A percentile compares a stretch with the other conserved stretches of the same genome.
Conservation (phyloP, 345 rosid genomes). For the Bruguiera parviflora region DNA sequence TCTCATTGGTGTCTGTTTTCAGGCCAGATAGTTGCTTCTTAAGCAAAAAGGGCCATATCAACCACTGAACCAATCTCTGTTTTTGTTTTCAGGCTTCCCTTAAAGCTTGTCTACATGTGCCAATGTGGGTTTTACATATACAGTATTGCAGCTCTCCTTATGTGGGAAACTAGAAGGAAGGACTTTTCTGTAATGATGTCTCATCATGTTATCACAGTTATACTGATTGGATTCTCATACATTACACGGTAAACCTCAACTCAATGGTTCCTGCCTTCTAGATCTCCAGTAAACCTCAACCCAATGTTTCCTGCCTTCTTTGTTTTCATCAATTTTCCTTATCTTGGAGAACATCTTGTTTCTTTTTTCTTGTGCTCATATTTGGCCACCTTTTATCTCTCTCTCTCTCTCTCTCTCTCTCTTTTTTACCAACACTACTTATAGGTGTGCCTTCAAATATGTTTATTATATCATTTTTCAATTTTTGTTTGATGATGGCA, state of each 20-base stretch:
- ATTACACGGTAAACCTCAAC: constrained; percentile 51
- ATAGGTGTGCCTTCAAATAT: too few relatives aligned
- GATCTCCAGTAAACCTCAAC: too few relatives aligned
- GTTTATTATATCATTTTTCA: too few relatives aligned
- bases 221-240: constrained; percentile 77
- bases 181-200: constrained; percentile 98
- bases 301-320: too few relatives aligned
- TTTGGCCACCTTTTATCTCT: background rate
- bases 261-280: background rate
- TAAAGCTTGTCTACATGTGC: constrained; percentile 79
- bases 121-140: constrained; percentile 87
- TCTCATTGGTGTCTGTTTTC: background rate
- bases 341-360: too few relatives aligned
- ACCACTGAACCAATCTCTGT: background rate
- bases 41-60: background rate
- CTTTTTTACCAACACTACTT: background rate
- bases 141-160: constrained; percentile 78
- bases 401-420: background rate
- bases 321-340: too few relatives aligned
- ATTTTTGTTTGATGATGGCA: too few relatives aligned
- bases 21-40: too few relatives aligned
- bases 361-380: too few relatives aligned
- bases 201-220: constrained; percentile 87
- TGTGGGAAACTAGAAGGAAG: constrained; percentile 95
- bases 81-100: constrained; percentile 52